Evolutionary conservation across 176 grass and related monocot genomes (phyloP).

Genomic region (Bonia amplexicaulis): DNA sequence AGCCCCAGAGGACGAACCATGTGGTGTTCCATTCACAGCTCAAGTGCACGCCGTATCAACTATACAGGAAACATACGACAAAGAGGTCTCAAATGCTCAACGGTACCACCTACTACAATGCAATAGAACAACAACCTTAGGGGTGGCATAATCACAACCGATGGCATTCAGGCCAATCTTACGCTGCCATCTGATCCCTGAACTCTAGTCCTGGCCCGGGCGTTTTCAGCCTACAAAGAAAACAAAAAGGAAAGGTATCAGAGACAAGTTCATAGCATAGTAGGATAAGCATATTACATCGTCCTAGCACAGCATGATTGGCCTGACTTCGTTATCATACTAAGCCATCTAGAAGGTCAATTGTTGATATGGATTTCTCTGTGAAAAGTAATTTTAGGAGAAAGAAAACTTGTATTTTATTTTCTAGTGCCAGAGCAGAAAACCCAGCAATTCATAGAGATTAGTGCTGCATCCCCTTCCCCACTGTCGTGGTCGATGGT

Average conservation of each 20-base stretch:
- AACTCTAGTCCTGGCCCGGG: slow-evolving; percentile 42
- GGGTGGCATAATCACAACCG: background rate
- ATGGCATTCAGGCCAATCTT: slow-evolving; percentile 6
- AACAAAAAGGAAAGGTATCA: background rate
- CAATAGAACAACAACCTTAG: slow-evolving; percentile 14
- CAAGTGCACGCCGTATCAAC: background rate
- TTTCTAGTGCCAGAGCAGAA: background rate
- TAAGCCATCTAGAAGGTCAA: background rate
- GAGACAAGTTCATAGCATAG: background rate
- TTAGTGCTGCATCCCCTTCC: background rate
- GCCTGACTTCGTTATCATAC: background rate
- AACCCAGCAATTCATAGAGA: background rate
- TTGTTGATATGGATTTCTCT: background rate
- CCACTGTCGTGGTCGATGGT: background rate
- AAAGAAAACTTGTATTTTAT: background rate
- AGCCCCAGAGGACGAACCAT: background rate
- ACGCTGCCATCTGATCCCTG: slow-evolving; percentile 23
- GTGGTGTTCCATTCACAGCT: background rate
- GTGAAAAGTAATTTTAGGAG: background rate
- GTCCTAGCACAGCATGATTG: background rate
- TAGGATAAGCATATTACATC: background rate
- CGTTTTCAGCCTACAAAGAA: slow-evolving; percentile 34
- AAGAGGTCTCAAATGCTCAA: background rate
- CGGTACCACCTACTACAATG: background rate
- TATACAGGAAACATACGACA: background rate